These are phyloP conservation scores for Zygoascus flipseniorum DNA, from an alignment of 805 yeast genomes.

Conservation along the genomic window DNA sequence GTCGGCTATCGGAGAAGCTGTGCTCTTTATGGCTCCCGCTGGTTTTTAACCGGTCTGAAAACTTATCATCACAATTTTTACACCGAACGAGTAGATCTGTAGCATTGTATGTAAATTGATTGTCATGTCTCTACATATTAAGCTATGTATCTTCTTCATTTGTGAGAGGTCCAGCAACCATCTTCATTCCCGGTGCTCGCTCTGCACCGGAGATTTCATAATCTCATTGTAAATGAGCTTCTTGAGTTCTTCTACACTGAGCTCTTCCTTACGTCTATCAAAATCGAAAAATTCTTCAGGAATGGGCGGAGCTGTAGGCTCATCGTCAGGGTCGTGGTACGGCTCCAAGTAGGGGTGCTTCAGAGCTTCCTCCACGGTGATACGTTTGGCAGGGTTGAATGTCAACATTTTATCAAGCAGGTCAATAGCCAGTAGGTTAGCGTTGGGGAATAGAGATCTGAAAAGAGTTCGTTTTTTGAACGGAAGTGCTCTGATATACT, in stretches of 20 bases:
- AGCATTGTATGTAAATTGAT: not conserved
- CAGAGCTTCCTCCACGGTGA: conserved; percentile 77
- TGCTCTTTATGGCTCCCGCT: no score
- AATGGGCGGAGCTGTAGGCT: conserved; percentile 76
- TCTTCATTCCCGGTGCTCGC: not conserved
- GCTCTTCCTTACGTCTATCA: conserved; percentile 72
- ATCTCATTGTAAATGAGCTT: conserved; percentile 73
- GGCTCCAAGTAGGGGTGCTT: conserved; percentile 75
- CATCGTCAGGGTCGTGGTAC: conserved; percentile 95
- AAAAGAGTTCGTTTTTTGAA: conserved; percentile 75
- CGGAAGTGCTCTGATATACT: conserved; percentile 81
- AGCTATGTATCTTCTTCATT: not conserved
- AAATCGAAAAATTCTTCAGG: conserved; percentile 85
- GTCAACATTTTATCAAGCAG: conserved; percentile 59
- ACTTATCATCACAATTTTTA: not conserved
- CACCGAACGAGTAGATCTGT: not conserved
- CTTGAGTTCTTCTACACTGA: conserved; percentile 69
- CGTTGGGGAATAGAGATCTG: conserved; percentile 47
- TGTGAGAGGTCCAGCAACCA: not conserved
- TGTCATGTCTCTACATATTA: no score
- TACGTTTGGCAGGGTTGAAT: conserved; percentile 76
- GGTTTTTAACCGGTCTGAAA: not conserved
- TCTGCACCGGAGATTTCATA: conserved; percentile 31
- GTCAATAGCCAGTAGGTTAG: conserved; percentile 63
- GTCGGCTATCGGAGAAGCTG: no score